Percentiles rank a stretch among this genome's conserved stretches.
phyloP scores from a whole-genome alignment of 768 basidiomycete genomes.

The Amanita polypyramis region DNA sequence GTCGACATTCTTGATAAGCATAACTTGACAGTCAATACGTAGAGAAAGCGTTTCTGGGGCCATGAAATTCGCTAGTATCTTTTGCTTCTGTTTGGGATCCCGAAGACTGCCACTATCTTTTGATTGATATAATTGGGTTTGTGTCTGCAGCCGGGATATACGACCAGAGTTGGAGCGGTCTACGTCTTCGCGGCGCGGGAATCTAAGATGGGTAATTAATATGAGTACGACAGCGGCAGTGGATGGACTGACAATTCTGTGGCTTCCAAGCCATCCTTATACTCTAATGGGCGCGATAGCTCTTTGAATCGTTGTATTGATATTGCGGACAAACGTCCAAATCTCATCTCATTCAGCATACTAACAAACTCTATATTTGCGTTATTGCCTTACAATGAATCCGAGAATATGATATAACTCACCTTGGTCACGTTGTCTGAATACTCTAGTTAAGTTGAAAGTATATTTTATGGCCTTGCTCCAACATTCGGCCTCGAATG shows the following conservation, averaged over 20 bases:
- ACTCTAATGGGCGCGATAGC: constrained; percentile 61
- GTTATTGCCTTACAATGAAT: neutral
- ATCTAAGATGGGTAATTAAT: constrained; percentile 35
- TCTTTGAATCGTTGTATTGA: constrained; percentile 65
- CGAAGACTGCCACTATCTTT: constrained; percentile 51
- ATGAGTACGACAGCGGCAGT: neutral
- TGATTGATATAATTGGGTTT: constrained; percentile 43
- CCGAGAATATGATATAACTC: constrained; percentile 12
- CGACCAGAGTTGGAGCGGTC: constrained; percentile 71
- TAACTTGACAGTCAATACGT: constrained; percentile 79
- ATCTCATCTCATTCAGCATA: constrained; percentile 99
- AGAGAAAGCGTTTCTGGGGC: constrained; percentile 62
- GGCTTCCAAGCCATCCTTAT: constrained; percentile 73
- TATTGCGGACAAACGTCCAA: constrained; percentile 53
- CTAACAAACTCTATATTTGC: constrained; percentile 64
- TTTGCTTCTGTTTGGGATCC: constrained; percentile 52
- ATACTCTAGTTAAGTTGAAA: constrained; percentile 92
- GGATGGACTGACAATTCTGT: constrained; percentile 69
- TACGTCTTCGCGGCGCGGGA: constrained; percentile 88
- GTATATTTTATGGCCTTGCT: constrained; percentile 60
- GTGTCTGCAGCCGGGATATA: constrained; percentile 47
- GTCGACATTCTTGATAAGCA: constrained; percentile 93
- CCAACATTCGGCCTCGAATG: constrained; percentile 87
- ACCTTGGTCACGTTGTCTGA: constrained; percentile 90
- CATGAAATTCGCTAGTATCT: constrained; percentile 86